Evolutionary conservation across 352 stramenopile species (phyloP).

Genomic region (Phytopythium chamaehyphon): DNA sequence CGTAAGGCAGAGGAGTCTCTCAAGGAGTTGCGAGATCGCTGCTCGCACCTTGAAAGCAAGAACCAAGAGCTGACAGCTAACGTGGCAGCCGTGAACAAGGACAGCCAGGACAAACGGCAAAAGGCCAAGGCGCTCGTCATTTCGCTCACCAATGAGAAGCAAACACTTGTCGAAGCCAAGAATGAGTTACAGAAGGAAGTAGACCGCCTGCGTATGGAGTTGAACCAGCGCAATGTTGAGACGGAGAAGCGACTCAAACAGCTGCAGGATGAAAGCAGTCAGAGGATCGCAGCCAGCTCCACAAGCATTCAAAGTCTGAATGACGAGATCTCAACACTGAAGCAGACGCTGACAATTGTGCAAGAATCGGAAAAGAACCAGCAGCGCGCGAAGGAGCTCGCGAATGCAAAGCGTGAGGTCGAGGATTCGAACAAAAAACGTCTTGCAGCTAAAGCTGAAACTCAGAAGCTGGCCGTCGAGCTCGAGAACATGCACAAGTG

Average conservation of each 20-base stretch:
- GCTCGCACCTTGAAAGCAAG: slow-evolving; percentile 42
- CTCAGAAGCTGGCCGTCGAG: slow-evolving; percentile 71
- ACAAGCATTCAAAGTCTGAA: slow-evolving; percentile 43
- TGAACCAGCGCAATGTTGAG: slow-evolving; percentile 74
- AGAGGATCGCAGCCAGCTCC: slow-evolving; percentile 37
- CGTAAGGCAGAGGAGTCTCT: slow-evolving; percentile 35
- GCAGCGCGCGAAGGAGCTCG: slow-evolving; percentile 62
- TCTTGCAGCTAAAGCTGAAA: slow-evolving; percentile 74
- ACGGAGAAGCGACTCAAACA: slow-evolving; percentile 62
- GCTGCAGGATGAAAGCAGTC: slow-evolving; percentile 51
- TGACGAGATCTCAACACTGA: slow-evolving; percentile 57
- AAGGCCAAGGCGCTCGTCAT: slow-evolving; percentile 70
- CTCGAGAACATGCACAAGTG: slow-evolving; percentile 69
- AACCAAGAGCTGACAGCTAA: slow-evolving; percentile 42
- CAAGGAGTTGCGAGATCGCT: slow-evolving; percentile 31
- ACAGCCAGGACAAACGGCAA: slow-evolving; percentile 62
- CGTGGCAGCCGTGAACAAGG: slow-evolving; percentile 42
- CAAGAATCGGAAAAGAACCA: slow-evolving; percentile 72
- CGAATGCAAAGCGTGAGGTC: slow-evolving; percentile 61
- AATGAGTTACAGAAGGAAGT: slow-evolving; percentile 58
- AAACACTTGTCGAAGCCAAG: slow-evolving; percentile 37
- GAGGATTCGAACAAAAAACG: slow-evolving; percentile 82
- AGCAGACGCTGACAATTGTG: slow-evolving; percentile 48
- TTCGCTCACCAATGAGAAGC: slow-evolving; percentile 63
- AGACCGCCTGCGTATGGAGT: slow-evolving; percentile 66